Evolutionary conservation across 2,329 filamentous ascomycete genomes (phyloP), one percentile per base, ranked within the genome.

Genomic region (Calonectria pseudoturangicola): DNA sequence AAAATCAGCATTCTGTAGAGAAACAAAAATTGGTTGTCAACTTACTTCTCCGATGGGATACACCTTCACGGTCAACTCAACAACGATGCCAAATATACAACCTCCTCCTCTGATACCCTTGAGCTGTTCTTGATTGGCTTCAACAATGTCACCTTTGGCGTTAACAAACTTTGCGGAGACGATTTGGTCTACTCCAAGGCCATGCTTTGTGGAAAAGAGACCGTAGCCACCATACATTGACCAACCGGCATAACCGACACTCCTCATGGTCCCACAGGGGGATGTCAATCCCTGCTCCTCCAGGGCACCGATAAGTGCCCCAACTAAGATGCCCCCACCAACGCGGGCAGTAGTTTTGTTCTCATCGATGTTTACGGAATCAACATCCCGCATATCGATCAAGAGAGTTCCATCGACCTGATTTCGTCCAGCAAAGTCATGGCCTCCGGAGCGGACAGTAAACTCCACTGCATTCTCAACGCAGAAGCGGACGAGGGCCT

Each of bases 311-410:
- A 41, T 28, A 1, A 76, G n/a, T 0, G 48, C 6, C 0, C 63
- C 50, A 9, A 21, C n/a, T 0, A 76, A 15, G 0, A 75, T 72
- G 0, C 74, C 75, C 0, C 74, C 74, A 0, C 74, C 75, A 0
- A 76, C 41, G 2, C 10, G 41, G 5, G 73, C 74, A 0, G 28
- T 70, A 1, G 12, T 43, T 15, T 62, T 68, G n/a, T 71, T 70
- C 1, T 69, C 30, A 0, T 48, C 1, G 0, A 75, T 7, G 0
- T 25, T 15, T 15, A 73, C 67, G 6, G 69, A 41, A 0, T 73
- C 71, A 13, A 76, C 71, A 33, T 75, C 75, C 6, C 75, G 62
- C 75, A 76, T 72, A 9, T 76, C 74, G 7, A 76, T 76, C 0
- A 71, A 58, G 9, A 76, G 58, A 0, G 70, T 45, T 0, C 60